Percentiles rank a stretch among this genome's conserved stretches.
Conservation (phyloP, 345 rosid genomes). For the Clausena lansium region DNA sequence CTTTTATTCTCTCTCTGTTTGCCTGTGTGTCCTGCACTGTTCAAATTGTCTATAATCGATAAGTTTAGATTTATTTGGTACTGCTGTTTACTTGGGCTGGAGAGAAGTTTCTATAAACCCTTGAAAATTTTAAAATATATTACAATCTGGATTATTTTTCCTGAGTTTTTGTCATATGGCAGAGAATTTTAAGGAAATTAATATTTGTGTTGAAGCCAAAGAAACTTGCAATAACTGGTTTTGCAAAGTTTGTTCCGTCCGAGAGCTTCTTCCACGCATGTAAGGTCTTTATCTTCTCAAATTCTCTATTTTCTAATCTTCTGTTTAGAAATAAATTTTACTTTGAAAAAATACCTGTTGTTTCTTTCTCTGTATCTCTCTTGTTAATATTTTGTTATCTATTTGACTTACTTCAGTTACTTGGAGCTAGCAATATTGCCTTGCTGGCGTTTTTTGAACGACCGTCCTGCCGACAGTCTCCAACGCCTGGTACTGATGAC, state of each 20-base stretch:
- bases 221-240: slow-evolving; percentile 96
- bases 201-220: slow-evolving; percentile 68
- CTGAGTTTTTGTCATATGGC: slow-evolving; percentile 28
- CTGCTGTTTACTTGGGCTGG: neutral
- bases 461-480: slow-evolving; percentile 51
- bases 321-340: neutral
- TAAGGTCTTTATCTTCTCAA: slow-evolving; percentile 31
- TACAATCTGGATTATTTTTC: slow-evolving; percentile 10
- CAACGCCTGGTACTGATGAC: slow-evolving; percentile 74
- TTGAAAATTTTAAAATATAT: neutral
- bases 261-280: slow-evolving; percentile 95
- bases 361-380: slow-evolving; percentile 9
- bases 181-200: slow-evolving; percentile 68
- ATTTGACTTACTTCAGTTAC: slow-evolving; percentile 48
- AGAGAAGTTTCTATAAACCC: neutral
- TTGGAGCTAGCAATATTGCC: slow-evolving; percentile 87
- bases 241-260: slow-evolving; percentile 75
- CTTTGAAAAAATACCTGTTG: neutral
- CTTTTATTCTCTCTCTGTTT: neutral
- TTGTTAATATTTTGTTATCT: slow-evolving; percentile 11
- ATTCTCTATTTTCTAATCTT: slow-evolving; percentile 5
- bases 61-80: neutral
- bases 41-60: neutral
- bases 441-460: slow-evolving; percentile 75
- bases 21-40: neutral